phyloP scores from a whole-genome alignment of 192 early-diverging fungal genomes.

The Coemansia sp. region DNA sequence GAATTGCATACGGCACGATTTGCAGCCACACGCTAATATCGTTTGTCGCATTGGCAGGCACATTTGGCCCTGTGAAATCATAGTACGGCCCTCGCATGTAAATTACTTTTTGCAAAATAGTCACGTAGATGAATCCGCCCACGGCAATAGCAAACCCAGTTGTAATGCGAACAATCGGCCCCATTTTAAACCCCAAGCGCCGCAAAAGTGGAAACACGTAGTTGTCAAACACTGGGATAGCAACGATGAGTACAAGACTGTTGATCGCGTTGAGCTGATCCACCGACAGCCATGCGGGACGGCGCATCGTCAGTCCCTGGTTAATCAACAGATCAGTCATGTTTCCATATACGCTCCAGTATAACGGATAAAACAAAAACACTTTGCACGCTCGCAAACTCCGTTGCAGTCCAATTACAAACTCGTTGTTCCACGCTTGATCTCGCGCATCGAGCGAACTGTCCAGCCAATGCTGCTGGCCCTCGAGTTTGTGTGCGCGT shows the following conservation, averaged over 20 bases:
- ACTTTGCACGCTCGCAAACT: slow-evolving; percentile 61
- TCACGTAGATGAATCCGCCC: slow-evolving; percentile 48
- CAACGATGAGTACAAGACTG: slow-evolving; percentile 45
- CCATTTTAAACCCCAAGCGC: slow-evolving; percentile 38
- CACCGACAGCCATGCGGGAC: slow-evolving; percentile 22
- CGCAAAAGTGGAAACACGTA: slow-evolving; percentile 51
- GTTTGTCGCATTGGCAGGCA: slow-evolving; percentile 30
- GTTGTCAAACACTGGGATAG: slow-evolving; percentile 53
- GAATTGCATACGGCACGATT: slow-evolving; percentile 49
- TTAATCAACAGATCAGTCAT: slow-evolving; percentile 58
- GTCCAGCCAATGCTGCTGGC: slow-evolving; percentile 32
- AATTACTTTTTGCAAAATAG: slow-evolving; percentile 53
- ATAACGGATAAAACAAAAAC: slow-evolving; percentile 66
- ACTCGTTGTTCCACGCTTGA: slow-evolving; percentile 61
- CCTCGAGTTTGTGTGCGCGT: slow-evolving; percentile 11
- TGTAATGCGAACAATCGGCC: slow-evolving; percentile 54
- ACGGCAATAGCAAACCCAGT: slow-evolving; percentile 52
- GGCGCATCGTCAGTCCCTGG: slow-evolving; percentile 36
- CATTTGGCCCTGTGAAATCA: slow-evolving; percentile 24
- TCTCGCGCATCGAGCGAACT: slow-evolving; percentile 52
- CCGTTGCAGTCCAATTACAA: slow-evolving; percentile 61
- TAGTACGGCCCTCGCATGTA: slow-evolving; percentile 47
- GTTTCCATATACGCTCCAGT: slow-evolving; percentile 62
- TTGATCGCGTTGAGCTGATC: slow-evolving; percentile 53
- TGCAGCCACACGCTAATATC: slow-evolving; percentile 54